phyloP scores from a whole-genome alignment of 805 yeast species.

The Cyberlindnera saturnus region DNA sequence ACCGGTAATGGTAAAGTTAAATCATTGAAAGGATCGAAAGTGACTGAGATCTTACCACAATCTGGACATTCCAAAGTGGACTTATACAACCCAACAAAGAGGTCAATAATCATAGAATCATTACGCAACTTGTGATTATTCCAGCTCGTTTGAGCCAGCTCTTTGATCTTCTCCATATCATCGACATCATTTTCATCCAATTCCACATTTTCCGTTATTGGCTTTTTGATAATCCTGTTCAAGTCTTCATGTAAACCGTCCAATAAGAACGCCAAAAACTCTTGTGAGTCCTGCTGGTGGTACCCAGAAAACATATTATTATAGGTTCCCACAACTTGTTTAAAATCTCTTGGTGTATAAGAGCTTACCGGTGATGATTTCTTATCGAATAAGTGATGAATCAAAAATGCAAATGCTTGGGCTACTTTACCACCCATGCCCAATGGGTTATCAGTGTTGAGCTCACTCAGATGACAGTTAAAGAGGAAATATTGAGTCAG shows the following conservation, averaged over 20 bases:
- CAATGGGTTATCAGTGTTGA: constrained; percentile 74
- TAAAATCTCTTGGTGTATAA: constrained; percentile 64
- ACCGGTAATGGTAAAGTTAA: constrained; percentile 85
- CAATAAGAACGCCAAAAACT: constrained; percentile 77
- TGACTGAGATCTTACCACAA: constrained; percentile 72
- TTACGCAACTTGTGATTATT: constrained; percentile 70
- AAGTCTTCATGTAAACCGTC: constrained; percentile 92
- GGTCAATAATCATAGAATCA: constrained; percentile 76
- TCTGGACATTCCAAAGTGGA: constrained; percentile 86
- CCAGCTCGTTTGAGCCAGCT: constrained; percentile 76
- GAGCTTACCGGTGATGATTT: constrained; percentile 10
- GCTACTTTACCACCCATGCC: constrained; percentile 86
- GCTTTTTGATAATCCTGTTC: constrained; percentile 76
- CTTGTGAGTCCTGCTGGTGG: constrained; percentile 92
- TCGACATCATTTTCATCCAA: constrained; percentile 53
- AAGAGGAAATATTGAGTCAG: constrained; percentile 67
- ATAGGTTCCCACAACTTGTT: constrained; percentile 68
- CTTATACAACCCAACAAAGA: constrained; percentile 87
- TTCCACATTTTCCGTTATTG: constrained; percentile 86
- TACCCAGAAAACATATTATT: constrained; percentile 75
- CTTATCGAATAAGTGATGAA: constrained; percentile 50
- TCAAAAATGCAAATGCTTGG: constrained; percentile 58
- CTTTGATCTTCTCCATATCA: constrained; percentile 45
- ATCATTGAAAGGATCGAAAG: constrained; percentile 92
- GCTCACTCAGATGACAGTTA: constrained; percentile 53